Conservation (phyloP, 306 rosid genomes). For the Luffa aegyptiaca region DNA sequence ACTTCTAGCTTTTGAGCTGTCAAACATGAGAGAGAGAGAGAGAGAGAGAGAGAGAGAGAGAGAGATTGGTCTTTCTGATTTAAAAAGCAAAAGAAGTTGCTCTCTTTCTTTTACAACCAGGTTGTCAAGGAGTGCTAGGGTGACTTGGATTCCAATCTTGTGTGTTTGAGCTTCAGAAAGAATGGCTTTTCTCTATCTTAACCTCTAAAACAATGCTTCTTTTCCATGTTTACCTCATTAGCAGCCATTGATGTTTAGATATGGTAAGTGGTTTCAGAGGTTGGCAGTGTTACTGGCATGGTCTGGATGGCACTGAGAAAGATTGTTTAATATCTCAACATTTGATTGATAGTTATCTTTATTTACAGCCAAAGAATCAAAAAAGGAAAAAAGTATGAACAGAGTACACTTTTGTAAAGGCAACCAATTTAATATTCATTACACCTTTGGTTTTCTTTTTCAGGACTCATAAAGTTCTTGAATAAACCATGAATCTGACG, state of each 20-base stretch:
- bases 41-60: background rate
- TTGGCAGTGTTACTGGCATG: background rate
- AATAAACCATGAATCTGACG: background rate
- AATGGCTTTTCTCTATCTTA: background rate
- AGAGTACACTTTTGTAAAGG: background rate
- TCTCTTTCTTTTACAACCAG: constrained; percentile 27
- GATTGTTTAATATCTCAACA: background rate
- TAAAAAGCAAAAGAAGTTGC: constrained; percentile 25
- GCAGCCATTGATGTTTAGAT: background rate
- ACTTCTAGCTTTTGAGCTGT: constrained; percentile 25
- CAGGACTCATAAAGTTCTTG: background rate
- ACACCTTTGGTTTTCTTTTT: background rate
- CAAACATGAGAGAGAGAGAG: background rate
- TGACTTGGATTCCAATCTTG: constrained; percentile 7
- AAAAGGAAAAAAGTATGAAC: background rate
- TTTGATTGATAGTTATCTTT: background rate
- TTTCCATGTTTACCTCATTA: background rate
- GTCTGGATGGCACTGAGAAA: background rate
- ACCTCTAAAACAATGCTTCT: background rate
- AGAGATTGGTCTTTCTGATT: constrained; percentile 16
- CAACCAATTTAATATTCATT: background rate
- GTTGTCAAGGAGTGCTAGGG: background rate
- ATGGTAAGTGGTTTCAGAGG: constrained; percentile 1
- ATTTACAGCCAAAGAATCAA: background rate
- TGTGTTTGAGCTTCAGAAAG: background rate